Base-by-base conservation (phyloP, 108 stramenopile species). In the Nannochloropsis salina region DNA sequence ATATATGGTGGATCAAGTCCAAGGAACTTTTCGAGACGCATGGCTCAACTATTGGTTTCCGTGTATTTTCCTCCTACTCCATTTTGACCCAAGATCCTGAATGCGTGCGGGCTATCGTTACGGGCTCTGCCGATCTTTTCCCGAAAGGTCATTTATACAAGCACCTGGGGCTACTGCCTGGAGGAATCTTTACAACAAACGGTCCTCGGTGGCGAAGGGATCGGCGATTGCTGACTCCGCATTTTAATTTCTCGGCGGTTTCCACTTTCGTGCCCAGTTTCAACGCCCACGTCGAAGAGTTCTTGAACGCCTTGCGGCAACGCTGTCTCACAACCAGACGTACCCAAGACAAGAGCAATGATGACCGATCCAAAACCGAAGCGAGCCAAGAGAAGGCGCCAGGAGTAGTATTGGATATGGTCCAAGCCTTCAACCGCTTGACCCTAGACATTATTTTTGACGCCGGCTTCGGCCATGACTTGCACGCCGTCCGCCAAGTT, bases 1-100 rank as follows among this genome's bases (percentile, higher is more conserved):
- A 74, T n/a, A 74, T 74, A 15, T 74, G 61, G 61, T 74, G 61
- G 61, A 74, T 74, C 61, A 74, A 74, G n/a, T 74, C 61, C 61
- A 74, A 74, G 61, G 61, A 74, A n/a, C 4, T 74, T n/a, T 74
- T 74, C 6, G 61, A 74, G 20, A 74, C 8, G 20, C 61, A 74
- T n/a, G 61, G 61, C 61, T n/a, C 15, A 4, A 74, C 61, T 74
- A 74, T 74, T 74, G 61, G 61, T n/a, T 74, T 74, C 61, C 61
- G 61, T n/a, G 61, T 74, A 15, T 74, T 74, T n/a, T 74, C 61
- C 2, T 74, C 61, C 61, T 74, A 74, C 61, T 74, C 61, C 61
- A 74, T 74, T n/a, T n/a, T 74, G n/a, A 74, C 61, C 61, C 20
- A 15, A 4, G 61, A 74, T n/a, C 61, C 61, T 3, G 61, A 74